Evolutionary conservation across 148 eudicot genomes (phyloP), one percentile per base, ranked within the genome.

Genomic region (Heliamphora exappendiculata): DNA sequence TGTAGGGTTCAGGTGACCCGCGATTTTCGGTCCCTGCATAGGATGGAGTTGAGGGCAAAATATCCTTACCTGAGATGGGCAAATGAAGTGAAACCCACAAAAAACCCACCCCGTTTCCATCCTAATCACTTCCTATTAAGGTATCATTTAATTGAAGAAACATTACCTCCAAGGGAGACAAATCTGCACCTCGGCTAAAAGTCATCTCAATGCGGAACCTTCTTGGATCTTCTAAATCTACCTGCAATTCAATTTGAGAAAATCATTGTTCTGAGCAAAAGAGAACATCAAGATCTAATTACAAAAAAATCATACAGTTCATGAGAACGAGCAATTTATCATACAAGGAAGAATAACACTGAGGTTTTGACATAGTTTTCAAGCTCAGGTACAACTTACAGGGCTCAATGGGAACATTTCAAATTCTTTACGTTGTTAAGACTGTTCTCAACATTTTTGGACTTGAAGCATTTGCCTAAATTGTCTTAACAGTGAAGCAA

Each of bases 181-280:
- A 90, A 85, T 95, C 98, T 74, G 98, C 98, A 75, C 98, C 98
- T 14, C 98, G 92, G 81, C 98, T 95, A 82, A 95, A 95, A 72
- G 98, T 95, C 89, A 95, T 69, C 82, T 95, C 98, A 7, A 92
- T 78, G 78, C 98, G 96, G 58, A 85, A 95, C 74, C 96, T 82
- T 81, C 89, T 87, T 54, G 89, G 92, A 67, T 95, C 98, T 76
- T 92, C 97, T 66, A 92, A 79, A 78, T 92, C 79, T 65, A 95
- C 88, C 98, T 94, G 88, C 83, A 83, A 71, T 31, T 68, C 29
- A 12, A 75, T 59, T 74, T 67, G 70, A 62, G 55, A 39, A 66
- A 53, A 42, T 64, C 29, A 51, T 3, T 45, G 36, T n/a, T 42
- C 72, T 24, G 36, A 24, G 54, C 49, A 69, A 69, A 13, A 26